These are phyloP conservation scores for Polychytrium aggregatum DNA, from an alignment of 192 early-diverging fungal genomes.

Conservation along the genomic window DNA sequence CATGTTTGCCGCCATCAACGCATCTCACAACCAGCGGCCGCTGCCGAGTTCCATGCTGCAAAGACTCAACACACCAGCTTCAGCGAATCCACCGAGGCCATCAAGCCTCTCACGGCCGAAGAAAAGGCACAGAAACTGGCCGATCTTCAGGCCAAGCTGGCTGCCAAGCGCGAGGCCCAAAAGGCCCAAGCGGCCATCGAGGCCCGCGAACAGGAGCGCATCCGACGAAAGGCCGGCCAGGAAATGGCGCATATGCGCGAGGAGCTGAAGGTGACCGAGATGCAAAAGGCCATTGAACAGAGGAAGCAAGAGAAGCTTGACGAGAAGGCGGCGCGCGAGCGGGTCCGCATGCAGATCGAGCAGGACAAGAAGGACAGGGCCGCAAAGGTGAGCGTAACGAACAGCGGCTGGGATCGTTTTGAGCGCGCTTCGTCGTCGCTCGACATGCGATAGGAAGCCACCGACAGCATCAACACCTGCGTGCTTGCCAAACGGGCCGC, in stretches of 20 bases:
- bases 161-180: slow-evolving; percentile 53
- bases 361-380: slow-evolving; percentile 61
- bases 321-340: slow-evolving; percentile 60
- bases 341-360: slow-evolving; percentile 70
- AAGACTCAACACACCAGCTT: slow-evolving; percentile 64
- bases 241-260: slow-evolving; percentile 59
- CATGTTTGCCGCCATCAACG: no score
- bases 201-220: slow-evolving; percentile 55
- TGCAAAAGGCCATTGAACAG: slow-evolving; percentile 57
- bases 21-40: slow-evolving; percentile 34
- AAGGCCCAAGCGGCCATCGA: slow-evolving; percentile 52
- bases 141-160: slow-evolving; percentile 55
- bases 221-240: slow-evolving; percentile 56
- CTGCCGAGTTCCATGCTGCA: slow-evolving; percentile 67
- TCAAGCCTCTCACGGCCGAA: slow-evolving; percentile 70
- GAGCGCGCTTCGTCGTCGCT: no score
- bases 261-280: slow-evolving; percentile 56
- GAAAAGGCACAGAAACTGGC: slow-evolving; percentile 62
- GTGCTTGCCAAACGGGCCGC: no score
- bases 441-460: no score
- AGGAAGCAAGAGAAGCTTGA: slow-evolving; percentile 71
- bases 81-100: slow-evolving; percentile 59
- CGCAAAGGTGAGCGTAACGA: slow-evolving; percentile 57
- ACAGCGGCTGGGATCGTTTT: no score
- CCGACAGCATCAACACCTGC: neutral